A percentile compares a stretch with the other conserved stretches of the same genome.
Evolutionary conservation across 495 filamentous ascomycete species (phyloP).

Genomic region (Penicillium macrosclerotiorum): DNA sequence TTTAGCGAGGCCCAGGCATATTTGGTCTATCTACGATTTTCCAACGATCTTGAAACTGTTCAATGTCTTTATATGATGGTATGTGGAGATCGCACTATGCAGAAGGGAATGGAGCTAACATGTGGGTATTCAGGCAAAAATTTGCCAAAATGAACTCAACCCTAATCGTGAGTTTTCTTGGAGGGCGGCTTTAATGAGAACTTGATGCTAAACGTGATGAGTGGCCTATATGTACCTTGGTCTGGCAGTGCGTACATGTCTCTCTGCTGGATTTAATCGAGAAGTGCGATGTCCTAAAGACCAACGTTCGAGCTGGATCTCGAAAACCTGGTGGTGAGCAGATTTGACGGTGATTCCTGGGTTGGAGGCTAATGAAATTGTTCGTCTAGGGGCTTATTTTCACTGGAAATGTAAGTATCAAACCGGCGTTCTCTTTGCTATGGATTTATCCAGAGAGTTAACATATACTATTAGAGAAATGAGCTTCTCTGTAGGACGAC

Average conservation of each 20-base stretch:
- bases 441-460: no score
- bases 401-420: constrained; percentile 36
- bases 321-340: constrained; percentile 44
- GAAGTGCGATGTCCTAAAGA: constrained; percentile 34
- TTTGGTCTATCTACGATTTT: constrained; percentile 35
- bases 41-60: constrained; percentile 41
- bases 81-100: background rate
- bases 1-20: constrained; percentile 40
- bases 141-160: constrained; percentile 44
- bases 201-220: constrained; percentile 13
- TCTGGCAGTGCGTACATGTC: constrained; percentile 39
- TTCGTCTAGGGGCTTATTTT: constrained; percentile 36
- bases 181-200: background rate
- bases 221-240: constrained; percentile 49
- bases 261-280: constrained; percentile 42
- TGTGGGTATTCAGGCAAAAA: constrained; percentile 34
- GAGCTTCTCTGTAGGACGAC: constrained; percentile 41
- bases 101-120: background rate
- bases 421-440: no score
- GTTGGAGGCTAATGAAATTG: background rate
- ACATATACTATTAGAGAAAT: constrained; percentile 34
- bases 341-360: background rate
- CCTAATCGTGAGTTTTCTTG: constrained; percentile 31
- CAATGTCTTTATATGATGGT: constrained; percentile 45
- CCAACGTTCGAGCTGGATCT: constrained; percentile 38